These are phyloP conservation scores for Sicyos baderoa DNA, from an alignment of 306 rosid species.

Conservation along the genomic window DNA sequence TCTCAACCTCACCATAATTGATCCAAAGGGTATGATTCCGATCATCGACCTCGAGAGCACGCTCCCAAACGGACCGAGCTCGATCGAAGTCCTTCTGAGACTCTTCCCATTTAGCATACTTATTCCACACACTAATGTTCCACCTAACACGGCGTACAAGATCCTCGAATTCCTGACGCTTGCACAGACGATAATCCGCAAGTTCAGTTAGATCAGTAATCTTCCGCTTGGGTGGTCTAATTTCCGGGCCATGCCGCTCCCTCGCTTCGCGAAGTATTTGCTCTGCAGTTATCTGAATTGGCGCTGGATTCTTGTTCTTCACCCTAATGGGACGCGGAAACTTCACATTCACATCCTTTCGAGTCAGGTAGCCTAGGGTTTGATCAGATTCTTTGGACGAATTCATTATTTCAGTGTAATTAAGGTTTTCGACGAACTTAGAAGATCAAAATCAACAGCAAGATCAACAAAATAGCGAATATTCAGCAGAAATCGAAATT, in stretches of 20 bases:
- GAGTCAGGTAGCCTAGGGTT: constrained; percentile 65
- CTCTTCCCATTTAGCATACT: constrained; percentile 87
- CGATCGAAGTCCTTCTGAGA: constrained; percentile 78
- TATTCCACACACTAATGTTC: constrained; percentile 75
- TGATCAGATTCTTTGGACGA: constrained; percentile 71
- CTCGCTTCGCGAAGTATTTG: constrained; percentile 91
- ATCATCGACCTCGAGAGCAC: constrained; percentile 77
- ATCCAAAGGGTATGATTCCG: constrained; percentile 82
- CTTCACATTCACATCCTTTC: constrained; percentile 86
- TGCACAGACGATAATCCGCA: constrained; percentile 75
- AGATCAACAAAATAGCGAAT: no score
- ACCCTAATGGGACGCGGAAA: constrained; percentile 87
- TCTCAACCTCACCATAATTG: constrained; percentile 84
- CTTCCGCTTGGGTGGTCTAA: constrained; percentile 81
- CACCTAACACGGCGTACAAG: constrained; percentile 72
- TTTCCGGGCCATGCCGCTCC: constrained; percentile 84
- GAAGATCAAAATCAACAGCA: no score
- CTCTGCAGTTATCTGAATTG: constrained; percentile 81
- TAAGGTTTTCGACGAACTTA: not conserved
- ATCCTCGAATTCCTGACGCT: constrained; percentile 83
- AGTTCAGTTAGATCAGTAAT: constrained; percentile 75
- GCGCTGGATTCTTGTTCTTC: constrained; percentile 85
- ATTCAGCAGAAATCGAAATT: no score
- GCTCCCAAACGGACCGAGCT: constrained; percentile 87
- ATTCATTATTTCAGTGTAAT: constrained; percentile 35